phyloP scores from a whole-genome alignment of 352 stramenopile species.

The Hyaloperonospora arabidopsidis region DNA sequence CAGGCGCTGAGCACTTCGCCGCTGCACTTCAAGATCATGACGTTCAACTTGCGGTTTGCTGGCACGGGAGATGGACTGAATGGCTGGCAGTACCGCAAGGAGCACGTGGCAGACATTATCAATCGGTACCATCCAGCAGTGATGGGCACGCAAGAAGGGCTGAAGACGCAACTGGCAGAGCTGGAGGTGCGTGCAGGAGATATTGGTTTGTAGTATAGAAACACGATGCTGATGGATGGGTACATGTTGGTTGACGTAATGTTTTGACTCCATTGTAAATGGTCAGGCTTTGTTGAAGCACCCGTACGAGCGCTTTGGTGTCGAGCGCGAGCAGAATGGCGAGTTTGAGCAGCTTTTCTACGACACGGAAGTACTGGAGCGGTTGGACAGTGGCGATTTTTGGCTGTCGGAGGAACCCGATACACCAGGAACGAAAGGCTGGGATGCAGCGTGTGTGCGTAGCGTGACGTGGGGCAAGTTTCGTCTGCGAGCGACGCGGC shows the following conservation, averaged over 20 bases:
- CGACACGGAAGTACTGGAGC: conserved; percentile 43
- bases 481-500: conserved; percentile 43
- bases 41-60: conserved; percentile 76
- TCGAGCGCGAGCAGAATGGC: conserved; percentile 60
- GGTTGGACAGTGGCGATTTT: conserved; percentile 57
- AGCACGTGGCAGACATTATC: conserved; percentile 67
- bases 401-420: conserved; percentile 73
- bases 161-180: conserved; percentile 59
- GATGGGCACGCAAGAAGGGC: conserved; percentile 69
- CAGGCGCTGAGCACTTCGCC: conserved; percentile 31
- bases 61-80: conserved; percentile 54
- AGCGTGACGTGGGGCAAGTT: conserved; percentile 73
- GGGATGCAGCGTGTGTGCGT: conserved; percentile 59
- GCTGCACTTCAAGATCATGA: conserved; percentile 68
- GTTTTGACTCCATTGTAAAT: conserved; percentile 4
- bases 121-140: conserved; percentile 63
- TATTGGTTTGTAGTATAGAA: not conserved
- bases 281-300: conserved; percentile 35
- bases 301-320: conserved; percentile 64
- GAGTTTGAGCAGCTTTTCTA: conserved; percentile 84
- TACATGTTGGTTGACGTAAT: conserved; percentile 1
- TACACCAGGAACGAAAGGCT: conserved; percentile 42
- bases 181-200: conserved; percentile 29
- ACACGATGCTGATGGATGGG: no score
- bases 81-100: conserved; percentile 62